Conservation (phyloP, 202 grass and related monocot species). For the Cymbopogon flexuosus region DNA sequence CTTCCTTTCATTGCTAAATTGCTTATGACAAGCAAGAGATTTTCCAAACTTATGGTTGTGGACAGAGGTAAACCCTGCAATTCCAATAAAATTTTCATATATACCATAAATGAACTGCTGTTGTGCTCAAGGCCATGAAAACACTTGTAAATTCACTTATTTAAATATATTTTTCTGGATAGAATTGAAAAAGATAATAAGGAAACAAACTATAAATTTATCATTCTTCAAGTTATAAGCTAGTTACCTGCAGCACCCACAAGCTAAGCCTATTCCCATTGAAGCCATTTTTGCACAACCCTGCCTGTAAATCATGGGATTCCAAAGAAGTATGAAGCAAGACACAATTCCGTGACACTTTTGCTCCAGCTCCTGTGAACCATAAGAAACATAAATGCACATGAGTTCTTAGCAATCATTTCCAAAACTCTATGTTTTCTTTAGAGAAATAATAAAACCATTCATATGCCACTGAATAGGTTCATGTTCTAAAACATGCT, state of each 20-base stretch:
- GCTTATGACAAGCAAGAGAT: slow-evolving; percentile 58
- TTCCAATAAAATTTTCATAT: slow-evolving; percentile 12
- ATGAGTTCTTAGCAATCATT: slow-evolving; percentile 12
- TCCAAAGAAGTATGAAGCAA: slow-evolving; percentile 68
- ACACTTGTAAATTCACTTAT: neutral
- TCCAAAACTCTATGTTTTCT: neutral
- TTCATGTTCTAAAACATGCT: neutral
- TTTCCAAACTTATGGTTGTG: slow-evolving; percentile 45
- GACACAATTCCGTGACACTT: slow-evolving; percentile 62
- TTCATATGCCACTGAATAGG: neutral
- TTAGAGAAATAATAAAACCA: neutral
- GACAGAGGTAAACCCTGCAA: slow-evolving; percentile 71
- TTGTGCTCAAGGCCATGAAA: neutral
- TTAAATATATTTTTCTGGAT: neutral
- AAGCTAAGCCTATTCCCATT: slow-evolving; percentile 65
- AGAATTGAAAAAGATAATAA: neutral
- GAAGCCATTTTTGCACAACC: slow-evolving; percentile 70
- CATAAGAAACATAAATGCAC: slow-evolving; percentile 24
- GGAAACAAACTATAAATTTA: neutral
- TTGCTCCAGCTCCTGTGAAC: slow-evolving; percentile 64
- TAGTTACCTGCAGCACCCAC: slow-evolving; percentile 78
- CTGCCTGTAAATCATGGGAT: slow-evolving; percentile 52
- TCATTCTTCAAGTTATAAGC: neutral
- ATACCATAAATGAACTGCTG: neutral
- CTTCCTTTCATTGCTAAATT: slow-evolving; percentile 79